A percentile compares a stretch with the other conserved stretches of the same genome.
Conservation (phyloP, 176 grass and related monocot genomes). For the Eremochloa ophiuroides region DNA sequence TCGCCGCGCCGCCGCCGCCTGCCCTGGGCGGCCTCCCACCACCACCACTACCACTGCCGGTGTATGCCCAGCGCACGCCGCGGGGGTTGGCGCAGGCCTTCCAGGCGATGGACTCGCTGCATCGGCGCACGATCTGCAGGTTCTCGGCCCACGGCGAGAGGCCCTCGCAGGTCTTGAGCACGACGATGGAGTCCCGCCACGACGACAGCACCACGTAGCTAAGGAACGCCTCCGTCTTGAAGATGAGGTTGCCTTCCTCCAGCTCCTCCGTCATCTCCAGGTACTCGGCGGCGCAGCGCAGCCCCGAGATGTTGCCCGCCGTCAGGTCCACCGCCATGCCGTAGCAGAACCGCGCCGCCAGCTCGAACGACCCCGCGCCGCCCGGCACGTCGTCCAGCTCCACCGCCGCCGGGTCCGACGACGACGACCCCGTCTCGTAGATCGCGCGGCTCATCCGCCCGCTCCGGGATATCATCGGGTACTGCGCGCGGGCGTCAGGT, state of each 20-base stretch:
- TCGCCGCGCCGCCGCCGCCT: not conserved
- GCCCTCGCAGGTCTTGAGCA: constrained; percentile 89
- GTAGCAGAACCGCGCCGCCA: constrained; percentile 93
- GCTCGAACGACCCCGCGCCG: constrained; percentile 64
- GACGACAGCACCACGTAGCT: constrained; percentile 98
- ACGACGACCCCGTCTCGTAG: constrained; percentile 44
- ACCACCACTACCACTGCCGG: constrained; percentile 15
- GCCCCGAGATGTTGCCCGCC: constrained; percentile 81
- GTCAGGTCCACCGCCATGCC: constrained; percentile 93
- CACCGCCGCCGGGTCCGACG: constrained; percentile 41
- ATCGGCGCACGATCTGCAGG: constrained; percentile 93
- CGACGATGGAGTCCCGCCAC: constrained; percentile 89
- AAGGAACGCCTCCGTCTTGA: constrained; percentile 97
- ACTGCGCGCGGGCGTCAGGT: constrained; percentile 26
- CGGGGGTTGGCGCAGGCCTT: constrained; percentile 93
- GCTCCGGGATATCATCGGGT: constrained; percentile 86
- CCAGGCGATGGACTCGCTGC: constrained; percentile 99
- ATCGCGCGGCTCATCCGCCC: constrained; percentile 77
- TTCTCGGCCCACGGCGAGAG: constrained; percentile 95
- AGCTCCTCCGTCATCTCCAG: constrained; percentile 99
- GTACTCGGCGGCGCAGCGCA: constrained; percentile 88
- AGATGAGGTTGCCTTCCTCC: constrained; percentile 97
- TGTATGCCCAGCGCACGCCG: constrained; percentile 89
- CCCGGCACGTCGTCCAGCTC: constrained; percentile 72
- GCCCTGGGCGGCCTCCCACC: constrained; percentile 5